Base-by-base conservation (phyloP, 139 green algal species). In the Chlorella sorokiniana region DNA sequence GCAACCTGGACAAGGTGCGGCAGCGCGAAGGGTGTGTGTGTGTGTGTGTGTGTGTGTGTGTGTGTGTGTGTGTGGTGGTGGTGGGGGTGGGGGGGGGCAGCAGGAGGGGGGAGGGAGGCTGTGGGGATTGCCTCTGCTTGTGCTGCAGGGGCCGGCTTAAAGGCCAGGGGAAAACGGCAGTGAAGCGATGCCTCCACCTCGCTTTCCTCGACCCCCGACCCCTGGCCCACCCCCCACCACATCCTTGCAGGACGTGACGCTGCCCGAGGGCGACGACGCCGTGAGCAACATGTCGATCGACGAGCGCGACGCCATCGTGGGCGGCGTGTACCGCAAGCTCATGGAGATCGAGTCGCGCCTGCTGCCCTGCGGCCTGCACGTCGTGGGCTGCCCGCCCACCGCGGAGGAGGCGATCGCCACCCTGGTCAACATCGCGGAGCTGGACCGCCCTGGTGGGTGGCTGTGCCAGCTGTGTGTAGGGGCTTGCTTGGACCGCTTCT, bases 271-370 rank as follows among this genome's bases (percentile, higher is more conserved):
- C 51, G 88, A 94, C n/a, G 83, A 84, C 37, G 91, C 93, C 23
- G 86, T 90, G 42, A 90, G 89, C 79, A 88, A 92, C 2, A 82
- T 99, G 40, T 84, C 67, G 16, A 23, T 93, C 37, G 96, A 98
- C 25, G 88, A 95, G 71, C 90, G 94, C 37, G 94, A 98, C 89
- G 31, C 67, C 37, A 83, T 98, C 25, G 88, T 98, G 10, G 95
- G 78, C n/a, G 78, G 37, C 56, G 92, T 96, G 61, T 98, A 98
- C 91, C 80, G 82, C 81, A 93, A 90, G 82, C 91, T 99, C 61
- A 99, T 99, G 96, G 97, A 99, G 92, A 99, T 99, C 75, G 96
- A 99, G 93, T 96, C 91, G 44, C 90, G 96, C 45, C 93, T 99
- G 85, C 93, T 99, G 88, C 96, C 96, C 38, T 99, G 96, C 86